A percentile compares a stretch with the other conserved stretches of the same genome.
These are phyloP conservation scores for Trichosporon faecale DNA, from an alignment of 1,284 basidiomycete species.

Conservation along the genomic window DNA sequence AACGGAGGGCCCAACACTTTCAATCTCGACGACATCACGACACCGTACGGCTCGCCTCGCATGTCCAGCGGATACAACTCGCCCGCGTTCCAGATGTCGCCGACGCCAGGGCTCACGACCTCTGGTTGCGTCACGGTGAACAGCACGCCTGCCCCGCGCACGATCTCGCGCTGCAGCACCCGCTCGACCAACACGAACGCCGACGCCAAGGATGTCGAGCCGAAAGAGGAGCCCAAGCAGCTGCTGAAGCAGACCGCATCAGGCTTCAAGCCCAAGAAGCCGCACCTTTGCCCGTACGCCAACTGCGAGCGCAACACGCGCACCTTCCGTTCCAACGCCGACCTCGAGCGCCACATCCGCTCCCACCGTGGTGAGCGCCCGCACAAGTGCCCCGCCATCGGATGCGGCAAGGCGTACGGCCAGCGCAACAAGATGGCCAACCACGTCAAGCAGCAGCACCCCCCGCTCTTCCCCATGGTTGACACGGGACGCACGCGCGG, in stretches of 20 bases:
- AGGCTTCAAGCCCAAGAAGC: conserved; percentile 20
- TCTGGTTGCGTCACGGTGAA: conserved; percentile 15
- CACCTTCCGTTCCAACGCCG: conserved; percentile 31
- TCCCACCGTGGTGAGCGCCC: conserved; percentile 26
- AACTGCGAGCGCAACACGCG: conserved; percentile 19
- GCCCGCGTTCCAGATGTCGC: conserved; percentile 24
- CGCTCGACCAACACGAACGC: conserved; percentile 16
- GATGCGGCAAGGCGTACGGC: conserved; percentile 28
- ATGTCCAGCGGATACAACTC: conserved; percentile 18
- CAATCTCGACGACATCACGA: conserved; percentile 19
- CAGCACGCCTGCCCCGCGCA: conserved; percentile 21
- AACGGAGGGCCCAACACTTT: conserved; percentile 17
- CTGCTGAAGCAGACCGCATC: conserved; percentile 5
- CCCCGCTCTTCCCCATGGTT: conserved; percentile 15
- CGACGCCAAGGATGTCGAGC: neutral
- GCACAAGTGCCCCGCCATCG: conserved; percentile 19
- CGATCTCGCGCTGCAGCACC: conserved; percentile 23
- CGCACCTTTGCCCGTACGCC: conserved; percentile 24
- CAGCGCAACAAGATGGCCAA: conserved; percentile 32
- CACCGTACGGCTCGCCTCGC: neutral
- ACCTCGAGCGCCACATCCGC: conserved; percentile 29
- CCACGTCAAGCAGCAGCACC: conserved; percentile 29
- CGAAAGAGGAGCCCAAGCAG: conserved; percentile 2
- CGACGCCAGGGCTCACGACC: conserved; percentile 22
- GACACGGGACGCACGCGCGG: conserved; percentile 21